A percentile compares a stretch with the other conserved stretches of the same genome.
These are phyloP conservation scores for Stemphylium beticola DNA, from an alignment of 2,329 filamentous ascomycete species.

Conservation along the genomic window DNA sequence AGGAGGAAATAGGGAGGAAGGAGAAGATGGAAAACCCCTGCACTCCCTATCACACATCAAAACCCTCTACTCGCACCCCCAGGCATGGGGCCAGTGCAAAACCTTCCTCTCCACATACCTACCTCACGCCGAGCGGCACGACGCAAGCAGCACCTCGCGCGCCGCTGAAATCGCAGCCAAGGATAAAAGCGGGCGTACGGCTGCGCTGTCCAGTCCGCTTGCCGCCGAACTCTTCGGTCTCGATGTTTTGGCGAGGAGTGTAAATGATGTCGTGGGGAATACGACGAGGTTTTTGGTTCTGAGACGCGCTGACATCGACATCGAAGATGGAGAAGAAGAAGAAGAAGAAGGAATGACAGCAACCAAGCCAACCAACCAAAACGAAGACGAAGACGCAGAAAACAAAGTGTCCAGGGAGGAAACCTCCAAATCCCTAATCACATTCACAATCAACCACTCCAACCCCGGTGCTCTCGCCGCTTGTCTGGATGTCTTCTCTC, in stretches of 20 bases:
- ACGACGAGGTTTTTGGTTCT: constrained; percentile 73
- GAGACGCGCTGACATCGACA: not conserved
- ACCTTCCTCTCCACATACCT: constrained; percentile 74
- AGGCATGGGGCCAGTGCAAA: constrained; percentile 92
- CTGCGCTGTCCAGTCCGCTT: constrained; percentile 78
- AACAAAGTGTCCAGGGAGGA: too few species aligned
- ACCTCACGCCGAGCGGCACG: constrained; percentile 76
- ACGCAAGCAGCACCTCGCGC: constrained; percentile 83
- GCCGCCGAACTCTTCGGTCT: constrained; percentile 74
- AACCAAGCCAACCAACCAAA: too few species aligned
- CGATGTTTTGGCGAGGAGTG: constrained; percentile 70
- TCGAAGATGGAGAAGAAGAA: not conserved
- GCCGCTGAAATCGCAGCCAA: constrained; percentile 77
- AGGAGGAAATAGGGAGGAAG: not conserved
- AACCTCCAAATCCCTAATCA: constrained; percentile 75
- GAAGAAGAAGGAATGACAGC: not conserved
- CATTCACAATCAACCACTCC: constrained; percentile 81
- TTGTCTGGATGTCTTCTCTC: constrained; percentile 78
- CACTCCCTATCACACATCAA: constrained; percentile 66
- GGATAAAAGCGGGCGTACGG: constrained; percentile 66
- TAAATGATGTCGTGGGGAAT: constrained; percentile 78
- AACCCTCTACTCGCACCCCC: constrained; percentile 89
- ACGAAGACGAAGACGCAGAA: not conserved
- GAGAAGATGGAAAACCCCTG: not conserved
- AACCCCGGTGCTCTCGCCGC: constrained; percentile 82